Conservation (phyloP, 2,329 filamentous ascomycete species). For the Zarea fungicola region DNA sequence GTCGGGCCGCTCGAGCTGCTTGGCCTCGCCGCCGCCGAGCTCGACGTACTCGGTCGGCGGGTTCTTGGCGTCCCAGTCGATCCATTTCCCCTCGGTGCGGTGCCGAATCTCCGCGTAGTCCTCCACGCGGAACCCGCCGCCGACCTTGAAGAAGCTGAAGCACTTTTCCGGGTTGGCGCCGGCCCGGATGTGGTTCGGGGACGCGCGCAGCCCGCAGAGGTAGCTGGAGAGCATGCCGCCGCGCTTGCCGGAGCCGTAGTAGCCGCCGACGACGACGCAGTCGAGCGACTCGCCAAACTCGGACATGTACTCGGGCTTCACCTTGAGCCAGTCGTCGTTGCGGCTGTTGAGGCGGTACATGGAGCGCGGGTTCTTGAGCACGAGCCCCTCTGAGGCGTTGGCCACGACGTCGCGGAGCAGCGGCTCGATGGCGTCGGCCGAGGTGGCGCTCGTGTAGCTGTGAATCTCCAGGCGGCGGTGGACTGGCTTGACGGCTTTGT, state of each 20-base stretch:
- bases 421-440: constrained; percentile 69
- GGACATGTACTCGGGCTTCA: constrained; percentile 97
- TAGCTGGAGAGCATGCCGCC: constrained; percentile 82
- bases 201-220: constrained; percentile 78
- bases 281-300: constrained; percentile 93
- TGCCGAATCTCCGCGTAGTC: constrained; percentile 83
- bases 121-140: constrained; percentile 80
- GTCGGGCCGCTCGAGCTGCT: constrained; percentile 74
- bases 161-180: constrained; percentile 66
- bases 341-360: constrained; percentile 82
- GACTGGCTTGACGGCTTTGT: constrained; percentile 63
- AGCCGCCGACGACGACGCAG: constrained; percentile 83
- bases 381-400: constrained; percentile 81
- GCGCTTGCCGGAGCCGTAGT: constrained; percentile 81
- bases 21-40: constrained; percentile 67
- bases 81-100: constrained; percentile 87
- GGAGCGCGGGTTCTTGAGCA: constrained; percentile 88
- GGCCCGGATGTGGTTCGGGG: constrained; percentile 58
- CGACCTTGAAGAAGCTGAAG: constrained; percentile 95
- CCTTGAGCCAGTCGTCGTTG: constrained; percentile 96
- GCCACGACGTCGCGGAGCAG: constrained; percentile 77
- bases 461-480: constrained; percentile 81
- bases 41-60: constrained; percentile 77
- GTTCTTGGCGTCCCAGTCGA: constrained; percentile 70
- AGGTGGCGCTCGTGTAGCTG: constrained; percentile 59